Percentiles rank a stretch among this genome's conserved stretches.
Conservation (phyloP, 352 stramenopile genomes). For the Halophytophthora polymorphica region DNA sequence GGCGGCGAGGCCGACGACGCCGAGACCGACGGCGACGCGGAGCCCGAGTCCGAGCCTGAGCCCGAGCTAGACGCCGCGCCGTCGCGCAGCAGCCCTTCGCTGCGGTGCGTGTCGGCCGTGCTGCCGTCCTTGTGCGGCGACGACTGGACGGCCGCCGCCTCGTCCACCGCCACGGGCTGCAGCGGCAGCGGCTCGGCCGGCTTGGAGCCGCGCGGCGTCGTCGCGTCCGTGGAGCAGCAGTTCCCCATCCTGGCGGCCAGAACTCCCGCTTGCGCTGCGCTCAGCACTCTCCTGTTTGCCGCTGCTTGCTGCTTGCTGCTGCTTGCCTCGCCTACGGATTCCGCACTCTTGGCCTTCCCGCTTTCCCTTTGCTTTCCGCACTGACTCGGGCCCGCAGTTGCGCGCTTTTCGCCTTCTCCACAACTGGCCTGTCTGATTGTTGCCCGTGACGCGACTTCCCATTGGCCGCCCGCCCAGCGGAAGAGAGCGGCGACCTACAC, state of each 20-base stretch:
- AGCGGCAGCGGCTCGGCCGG: constrained; percentile 18
- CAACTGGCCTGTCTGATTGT: neutral
- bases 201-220: constrained; percentile 14
- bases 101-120: constrained; percentile 19
- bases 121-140: constrained; percentile 22
- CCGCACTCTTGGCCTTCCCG: neutral
- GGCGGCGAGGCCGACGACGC: constrained; percentile 7
- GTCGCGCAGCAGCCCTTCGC: constrained; percentile 2
- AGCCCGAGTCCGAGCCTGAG: constrained; percentile 10
- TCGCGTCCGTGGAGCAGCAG: constrained; percentile 75
- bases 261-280: constrained; percentile 21
- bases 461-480: too few species aligned
- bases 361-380: neutral
- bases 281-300: neutral
- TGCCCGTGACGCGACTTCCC: neutral
- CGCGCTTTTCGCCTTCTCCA: too few species aligned
- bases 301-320: neutral
- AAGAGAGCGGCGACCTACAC: too few species aligned
- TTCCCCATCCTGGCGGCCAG: constrained; percentile 53
- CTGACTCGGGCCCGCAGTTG: neutral
- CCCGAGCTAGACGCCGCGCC: too few species aligned
- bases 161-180: constrained; percentile 4
- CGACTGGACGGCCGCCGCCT: constrained; percentile 13
- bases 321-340: neutral
- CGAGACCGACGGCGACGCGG: constrained; percentile 7